These are phyloP conservation scores for Echites panduratus DNA, from an alignment of 257 asterid genomes.

Conservation along the genomic window DNA sequence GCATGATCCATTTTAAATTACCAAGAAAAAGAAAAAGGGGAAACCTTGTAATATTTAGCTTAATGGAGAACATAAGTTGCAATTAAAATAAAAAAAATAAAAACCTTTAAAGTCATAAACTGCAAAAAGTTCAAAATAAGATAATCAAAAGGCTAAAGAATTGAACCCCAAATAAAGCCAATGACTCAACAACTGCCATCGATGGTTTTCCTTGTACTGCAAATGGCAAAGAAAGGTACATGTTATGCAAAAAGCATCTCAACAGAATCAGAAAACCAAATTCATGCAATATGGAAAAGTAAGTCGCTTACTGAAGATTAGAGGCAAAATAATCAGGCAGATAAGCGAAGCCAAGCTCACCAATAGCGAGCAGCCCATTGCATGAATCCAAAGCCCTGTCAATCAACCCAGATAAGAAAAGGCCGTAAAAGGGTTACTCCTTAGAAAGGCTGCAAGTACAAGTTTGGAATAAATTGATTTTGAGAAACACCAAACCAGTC, in stretches of 20 bases:
- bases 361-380: slow-evolving; percentile 93
- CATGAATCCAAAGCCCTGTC: slow-evolving; percentile 83
- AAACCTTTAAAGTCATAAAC: not conserved
- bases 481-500: not conserved
- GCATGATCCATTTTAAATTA: not conserved
- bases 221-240: slow-evolving; percentile 21
- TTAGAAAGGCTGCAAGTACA: not conserved
- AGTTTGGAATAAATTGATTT: not conserved
- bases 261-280: slow-evolving; percentile 5
- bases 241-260: slow-evolving; percentile 7
- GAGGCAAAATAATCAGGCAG: slow-evolving; percentile 86
- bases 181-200: slow-evolving; percentile 70
- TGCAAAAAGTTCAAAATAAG: not conserved
- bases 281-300: not conserved
- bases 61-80: not conserved
- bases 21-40: not conserved
- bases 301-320: slow-evolving; percentile 65
- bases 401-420: slow-evolving; percentile 17
- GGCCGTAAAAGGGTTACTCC: slow-evolving; percentile 4
- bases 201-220: slow-evolving; percentile 95
- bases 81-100: not conserved
- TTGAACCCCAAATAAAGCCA: slow-evolving; percentile 93
- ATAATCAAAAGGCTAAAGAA: slow-evolving; percentile 19
- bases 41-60: no score
- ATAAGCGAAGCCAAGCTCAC: slow-evolving; percentile 99